These are phyloP conservation scores for Pontederia crassipes DNA, from an alignment of 176 grass and related monocot species.

Conservation along the genomic window DNA sequence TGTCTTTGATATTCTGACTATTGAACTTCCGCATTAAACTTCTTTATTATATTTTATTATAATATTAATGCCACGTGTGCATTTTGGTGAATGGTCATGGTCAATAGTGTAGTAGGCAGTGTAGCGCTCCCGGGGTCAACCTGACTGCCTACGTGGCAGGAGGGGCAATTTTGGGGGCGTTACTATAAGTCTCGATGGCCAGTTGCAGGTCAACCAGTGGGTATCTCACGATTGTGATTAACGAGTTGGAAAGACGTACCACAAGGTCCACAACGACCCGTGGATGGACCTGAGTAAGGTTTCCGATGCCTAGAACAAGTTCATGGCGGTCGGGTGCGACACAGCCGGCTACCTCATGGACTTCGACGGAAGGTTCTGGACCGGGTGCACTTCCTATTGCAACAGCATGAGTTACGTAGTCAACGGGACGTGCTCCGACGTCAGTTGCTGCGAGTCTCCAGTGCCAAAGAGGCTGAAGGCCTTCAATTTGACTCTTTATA, in stretches of 20 bases:
- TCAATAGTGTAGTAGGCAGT: too few species aligned
- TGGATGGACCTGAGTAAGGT: background rate
- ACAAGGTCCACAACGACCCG: background rate
- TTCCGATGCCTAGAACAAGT: conserved; percentile 11
- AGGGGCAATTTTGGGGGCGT: too few species aligned
- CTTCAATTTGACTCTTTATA: background rate
- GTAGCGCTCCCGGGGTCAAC: too few species aligned
- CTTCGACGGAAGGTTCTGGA: background rate
- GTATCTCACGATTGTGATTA: background rate
- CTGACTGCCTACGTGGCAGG: too few species aligned
- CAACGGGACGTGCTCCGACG: conserved; percentile 7
- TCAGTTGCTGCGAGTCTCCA: conserved; percentile 15
- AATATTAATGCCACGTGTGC: too few species aligned
- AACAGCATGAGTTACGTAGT: background rate
- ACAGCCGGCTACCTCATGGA: background rate
- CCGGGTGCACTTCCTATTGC: conserved; percentile 17
- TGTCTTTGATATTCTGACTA: too few species aligned
- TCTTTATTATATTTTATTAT: too few species aligned
- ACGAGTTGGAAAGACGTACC: background rate
- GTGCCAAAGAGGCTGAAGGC: conserved; percentile 1
- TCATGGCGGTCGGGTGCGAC: conserved; percentile 23
- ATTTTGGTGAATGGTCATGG: too few species aligned
- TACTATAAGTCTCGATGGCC: background rate
- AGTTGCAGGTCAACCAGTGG: background rate
- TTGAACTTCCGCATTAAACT: too few species aligned